Conservation (phyloP, 2,329 filamentous ascomycete genomes). For the Simplicillium aogashimaense region DNA sequence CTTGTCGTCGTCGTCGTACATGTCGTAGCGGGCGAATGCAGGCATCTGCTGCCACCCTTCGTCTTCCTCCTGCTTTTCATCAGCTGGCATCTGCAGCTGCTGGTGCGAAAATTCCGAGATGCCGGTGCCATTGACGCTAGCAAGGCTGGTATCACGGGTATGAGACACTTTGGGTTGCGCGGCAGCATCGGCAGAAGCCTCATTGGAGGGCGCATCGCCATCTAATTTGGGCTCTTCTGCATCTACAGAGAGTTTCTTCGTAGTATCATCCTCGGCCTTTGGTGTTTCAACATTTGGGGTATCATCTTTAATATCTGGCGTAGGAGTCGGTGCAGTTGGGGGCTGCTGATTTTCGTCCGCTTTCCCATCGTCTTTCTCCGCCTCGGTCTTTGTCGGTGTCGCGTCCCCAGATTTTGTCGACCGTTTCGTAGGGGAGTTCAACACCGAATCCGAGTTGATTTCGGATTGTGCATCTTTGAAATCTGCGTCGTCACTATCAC, state of each 20-base stretch:
- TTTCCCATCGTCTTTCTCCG: constrained; percentile 7
- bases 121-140: constrained; percentile 21
- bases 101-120: constrained; percentile 89
- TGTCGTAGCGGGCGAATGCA: constrained; percentile 81
- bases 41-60: constrained; percentile 90
- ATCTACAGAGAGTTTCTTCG: background rate
- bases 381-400: constrained; percentile 10
- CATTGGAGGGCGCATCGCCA: background rate
- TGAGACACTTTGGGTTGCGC: constrained; percentile 6
- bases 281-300: background rate
- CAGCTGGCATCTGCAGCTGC: constrained; percentile 50
- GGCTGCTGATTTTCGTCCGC: background rate
- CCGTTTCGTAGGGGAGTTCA: constrained; percentile 15
- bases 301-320: background rate
- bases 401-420: constrained; percentile 1
- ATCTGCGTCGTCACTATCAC: constrained; percentile 27
- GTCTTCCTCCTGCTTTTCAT: constrained; percentile 47
- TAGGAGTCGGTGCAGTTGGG: background rate
- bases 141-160: constrained; percentile 27
- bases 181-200: background rate
- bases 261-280: background rate
- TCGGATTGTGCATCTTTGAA: constrained; percentile 24
- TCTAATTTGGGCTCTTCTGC: background rate
- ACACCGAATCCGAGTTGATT: constrained; percentile 13
- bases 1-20: constrained; percentile 89